Conservation (phyloP, 116 monocot species). For the Dioscorea cayenensis region DNA sequence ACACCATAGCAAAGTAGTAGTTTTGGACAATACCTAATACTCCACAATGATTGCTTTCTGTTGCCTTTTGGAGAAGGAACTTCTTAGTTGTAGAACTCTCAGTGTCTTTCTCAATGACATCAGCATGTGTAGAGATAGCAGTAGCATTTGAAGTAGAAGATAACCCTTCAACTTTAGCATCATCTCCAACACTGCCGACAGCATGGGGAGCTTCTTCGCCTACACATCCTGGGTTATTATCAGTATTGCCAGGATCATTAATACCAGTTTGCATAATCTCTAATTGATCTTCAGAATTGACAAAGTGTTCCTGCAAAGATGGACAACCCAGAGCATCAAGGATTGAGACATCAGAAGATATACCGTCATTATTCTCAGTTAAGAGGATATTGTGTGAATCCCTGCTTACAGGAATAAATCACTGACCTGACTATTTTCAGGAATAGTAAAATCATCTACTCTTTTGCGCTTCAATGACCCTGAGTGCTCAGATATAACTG, state of each 20-base stretch:
- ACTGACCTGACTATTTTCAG: constrained; percentile 16
- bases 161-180: constrained; percentile 4
- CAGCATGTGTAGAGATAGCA: constrained; percentile 10
- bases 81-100: background rate
- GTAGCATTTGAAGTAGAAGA: constrained; percentile 6
- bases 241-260: background rate
- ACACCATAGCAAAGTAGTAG: constrained; percentile 7
- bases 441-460: constrained; percentile 8
- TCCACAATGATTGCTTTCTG: constrained; percentile 6
- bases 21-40: constrained; percentile 12
- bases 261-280: background rate
- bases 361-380: background rate
- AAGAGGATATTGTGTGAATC: background rate
- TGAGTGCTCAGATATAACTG: constrained; percentile 12
- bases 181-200: background rate
- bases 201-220: background rate
- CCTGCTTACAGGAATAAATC: background rate
- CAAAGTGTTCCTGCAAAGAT: background rate
- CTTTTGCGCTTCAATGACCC: constrained; percentile 60
- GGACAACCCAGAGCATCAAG: background rate
- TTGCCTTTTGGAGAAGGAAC: background rate
- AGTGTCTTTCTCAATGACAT: background rate
- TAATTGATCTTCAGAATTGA: constrained; percentile 1
- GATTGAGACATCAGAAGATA: background rate
- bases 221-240: background rate